Evolutionary conservation across 768 basidiomycete genomes (phyloP).

Genomic region (Plicaturopsis crispa): DNA sequence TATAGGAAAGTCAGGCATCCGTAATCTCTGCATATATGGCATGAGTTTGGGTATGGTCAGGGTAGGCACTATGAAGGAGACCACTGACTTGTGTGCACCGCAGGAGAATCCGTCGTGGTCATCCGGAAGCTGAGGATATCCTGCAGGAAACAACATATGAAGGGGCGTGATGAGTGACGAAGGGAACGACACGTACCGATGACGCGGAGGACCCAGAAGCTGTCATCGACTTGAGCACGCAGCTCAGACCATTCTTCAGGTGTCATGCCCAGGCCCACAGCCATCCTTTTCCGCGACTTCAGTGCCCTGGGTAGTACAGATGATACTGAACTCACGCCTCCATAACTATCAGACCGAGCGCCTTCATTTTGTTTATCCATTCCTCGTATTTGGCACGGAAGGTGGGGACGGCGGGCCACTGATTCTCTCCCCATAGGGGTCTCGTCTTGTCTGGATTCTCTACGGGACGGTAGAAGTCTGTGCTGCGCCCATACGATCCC

Average conservation of each 20-base stretch:
- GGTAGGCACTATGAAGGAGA: no score
- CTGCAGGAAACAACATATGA: constrained; percentile 23
- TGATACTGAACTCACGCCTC: constrained; percentile 44
- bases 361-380: constrained; percentile 86
- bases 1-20: constrained; percentile 89
- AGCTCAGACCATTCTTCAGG: constrained; percentile 63
- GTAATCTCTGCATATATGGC: constrained; percentile 71
- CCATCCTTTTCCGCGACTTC: constrained; percentile 60
- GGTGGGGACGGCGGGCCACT: constrained; percentile 59
- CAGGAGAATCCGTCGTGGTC: constrained; percentile 82
- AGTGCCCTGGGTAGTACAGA: background rate
- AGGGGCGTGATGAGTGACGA: background rate
- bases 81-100: constrained; percentile 89
- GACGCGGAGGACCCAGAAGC: constrained; percentile 85
- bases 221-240: constrained; percentile 65
- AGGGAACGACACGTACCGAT: constrained; percentile 44
- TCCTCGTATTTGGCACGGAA: constrained; percentile 60
- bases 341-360: constrained; percentile 75
- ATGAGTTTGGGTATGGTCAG: no score
- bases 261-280: constrained; percentile 69
- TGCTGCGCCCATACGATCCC: no score
- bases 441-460: constrained; percentile 61
- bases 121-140: constrained; percentile 81
- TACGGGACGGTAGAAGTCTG: constrained; percentile 78
- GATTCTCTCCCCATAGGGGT: constrained; percentile 79